phyloP scores from a whole-genome alignment of 2,329 filamentous ascomycete genomes.

The Amylocarpus encephaloides region DNA sequence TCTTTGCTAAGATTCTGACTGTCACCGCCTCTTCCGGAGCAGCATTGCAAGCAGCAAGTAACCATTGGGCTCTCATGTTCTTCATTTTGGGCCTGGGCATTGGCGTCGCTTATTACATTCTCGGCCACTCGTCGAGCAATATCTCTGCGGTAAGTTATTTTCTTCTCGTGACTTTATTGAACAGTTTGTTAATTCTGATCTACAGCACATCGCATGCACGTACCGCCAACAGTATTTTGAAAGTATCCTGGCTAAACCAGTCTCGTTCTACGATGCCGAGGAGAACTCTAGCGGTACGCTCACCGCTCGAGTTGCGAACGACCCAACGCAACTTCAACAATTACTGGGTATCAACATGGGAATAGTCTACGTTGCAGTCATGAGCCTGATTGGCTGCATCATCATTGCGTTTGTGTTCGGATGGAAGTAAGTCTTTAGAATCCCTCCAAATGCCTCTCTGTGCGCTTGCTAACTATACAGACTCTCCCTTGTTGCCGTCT shows the following conservation, averaged over 20 bases:
- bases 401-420: slow-evolving; percentile 64
- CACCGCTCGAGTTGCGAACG: slow-evolving; percentile 40
- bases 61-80: slow-evolving; percentile 47
- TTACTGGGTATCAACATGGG: slow-evolving; percentile 43
- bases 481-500: slow-evolving; percentile 59
- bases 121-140: slow-evolving; percentile 36
- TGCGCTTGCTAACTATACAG: background rate
- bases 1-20: slow-evolving; percentile 31
- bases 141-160: slow-evolving; percentile 28
- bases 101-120: slow-evolving; percentile 30
- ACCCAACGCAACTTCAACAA: slow-evolving; percentile 45
- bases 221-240: slow-evolving; percentile 42
- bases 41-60: slow-evolving; percentile 26
- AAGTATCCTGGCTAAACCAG: slow-evolving; percentile 37
- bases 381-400: slow-evolving; percentile 59
- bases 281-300: slow-evolving; percentile 43
- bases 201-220: slow-evolving; percentile 29
- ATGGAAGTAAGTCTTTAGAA: slow-evolving; percentile 49
- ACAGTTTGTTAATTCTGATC: slow-evolving; percentile 21
- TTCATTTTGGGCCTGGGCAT: slow-evolving; percentile 39
- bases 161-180: background rate
- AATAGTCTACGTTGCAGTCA: slow-evolving; percentile 54
- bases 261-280: slow-evolving; percentile 38
- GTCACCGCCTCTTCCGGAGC: slow-evolving; percentile 22
- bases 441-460: background rate